A percentile compares a stretch with the other conserved stretches of the same genome.
Conservation (phyloP, 2,329 filamentous ascomycete genomes). For the Elsinoe batatas region DNA sequence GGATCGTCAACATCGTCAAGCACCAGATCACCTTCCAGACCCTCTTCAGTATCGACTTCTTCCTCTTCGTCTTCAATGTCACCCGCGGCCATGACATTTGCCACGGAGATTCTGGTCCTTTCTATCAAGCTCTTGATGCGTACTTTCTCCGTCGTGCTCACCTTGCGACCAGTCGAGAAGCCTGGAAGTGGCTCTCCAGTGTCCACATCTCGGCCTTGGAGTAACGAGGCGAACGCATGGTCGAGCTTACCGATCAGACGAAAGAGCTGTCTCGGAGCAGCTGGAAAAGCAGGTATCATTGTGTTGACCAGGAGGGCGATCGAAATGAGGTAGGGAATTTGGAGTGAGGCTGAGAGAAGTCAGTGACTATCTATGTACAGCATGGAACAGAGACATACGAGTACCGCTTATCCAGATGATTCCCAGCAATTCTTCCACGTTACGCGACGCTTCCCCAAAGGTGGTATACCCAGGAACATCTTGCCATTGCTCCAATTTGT, state of each 20-base stretch:
- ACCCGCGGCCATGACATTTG: conserved; percentile 55
- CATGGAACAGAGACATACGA: conserved; percentile 44
- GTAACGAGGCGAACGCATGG: conserved; percentile 66
- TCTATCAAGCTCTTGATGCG: conserved; percentile 74
- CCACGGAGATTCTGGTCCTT: conserved; percentile 59
- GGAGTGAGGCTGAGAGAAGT: conserved; percentile 52
- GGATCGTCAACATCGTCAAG: conserved; percentile 18
- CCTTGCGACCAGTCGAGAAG: conserved; percentile 51
- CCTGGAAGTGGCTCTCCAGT: conserved; percentile 59
- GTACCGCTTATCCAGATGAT: conserved; percentile 81
- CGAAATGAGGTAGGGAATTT: conserved; percentile 74
- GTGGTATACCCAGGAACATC: conserved; percentile 45
- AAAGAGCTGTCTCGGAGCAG: conserved; percentile 60
- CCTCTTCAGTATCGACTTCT: conserved; percentile 30
- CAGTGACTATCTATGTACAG: neutral
- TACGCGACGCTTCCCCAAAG: conserved; percentile 61
- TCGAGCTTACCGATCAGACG: conserved; percentile 67
- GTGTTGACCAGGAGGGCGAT: conserved; percentile 63
- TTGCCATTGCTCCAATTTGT: conserved; percentile 28
- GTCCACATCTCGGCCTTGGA: conserved; percentile 57
- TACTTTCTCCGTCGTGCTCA: conserved; percentile 81
- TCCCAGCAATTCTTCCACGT: conserved; percentile 66
- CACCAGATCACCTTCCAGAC: conserved; percentile 35
- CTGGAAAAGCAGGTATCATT: conserved; percentile 63
- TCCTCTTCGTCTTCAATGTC: conserved; percentile 35